Conservation (phyloP, 2,329 filamentous ascomycete genomes). For the Cordyceps cicadae region DNA sequence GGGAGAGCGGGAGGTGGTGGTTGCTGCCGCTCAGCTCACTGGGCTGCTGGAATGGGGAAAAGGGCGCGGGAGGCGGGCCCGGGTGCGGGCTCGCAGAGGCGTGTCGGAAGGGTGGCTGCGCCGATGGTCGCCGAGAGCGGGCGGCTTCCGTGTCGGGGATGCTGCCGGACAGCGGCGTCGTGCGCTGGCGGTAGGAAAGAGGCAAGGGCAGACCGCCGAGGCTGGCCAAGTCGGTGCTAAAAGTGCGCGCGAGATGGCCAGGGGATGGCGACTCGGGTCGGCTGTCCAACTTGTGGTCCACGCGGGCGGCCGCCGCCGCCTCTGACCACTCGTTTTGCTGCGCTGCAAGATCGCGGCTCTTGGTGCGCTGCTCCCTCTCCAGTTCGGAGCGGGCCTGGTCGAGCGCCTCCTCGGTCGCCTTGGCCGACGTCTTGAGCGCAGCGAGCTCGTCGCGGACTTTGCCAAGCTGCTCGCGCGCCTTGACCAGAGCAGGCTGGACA, state of each 20-base stretch:
- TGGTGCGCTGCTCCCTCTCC: conserved; percentile 37
- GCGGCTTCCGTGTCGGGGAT: conserved; percentile 29
- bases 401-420: conserved; percentile 58
- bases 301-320: conserved; percentile 35
- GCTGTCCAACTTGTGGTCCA: conserved; percentile 35
- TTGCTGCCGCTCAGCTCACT: conserved; percentile 18
- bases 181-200: conserved; percentile 30
- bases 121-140: conserved; percentile 39
- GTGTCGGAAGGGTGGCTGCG: conserved; percentile 29
- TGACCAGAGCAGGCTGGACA: conserved; percentile 53
- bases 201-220: conserved; percentile 19
- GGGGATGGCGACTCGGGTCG: conserved; percentile 45
- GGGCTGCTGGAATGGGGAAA: conserved; percentile 38
- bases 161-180: conserved; percentile 37
- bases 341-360: conserved; percentile 25
- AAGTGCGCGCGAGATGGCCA: conserved; percentile 41
- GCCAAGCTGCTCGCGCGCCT: conserved; percentile 54
- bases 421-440: conserved; percentile 54
- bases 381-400: conserved; percentile 44
- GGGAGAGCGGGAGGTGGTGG: neutral
- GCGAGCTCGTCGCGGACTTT: conserved; percentile 52
- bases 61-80: conserved; percentile 31
- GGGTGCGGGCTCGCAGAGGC: conserved; percentile 30
- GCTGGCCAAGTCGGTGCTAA: conserved; percentile 46
- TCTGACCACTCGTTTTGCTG: conserved; percentile 42